Evolutionary conservation across 1,284 basidiomycete species (phyloP).

Genomic region (Cryptococcus jaspeensis): DNA sequence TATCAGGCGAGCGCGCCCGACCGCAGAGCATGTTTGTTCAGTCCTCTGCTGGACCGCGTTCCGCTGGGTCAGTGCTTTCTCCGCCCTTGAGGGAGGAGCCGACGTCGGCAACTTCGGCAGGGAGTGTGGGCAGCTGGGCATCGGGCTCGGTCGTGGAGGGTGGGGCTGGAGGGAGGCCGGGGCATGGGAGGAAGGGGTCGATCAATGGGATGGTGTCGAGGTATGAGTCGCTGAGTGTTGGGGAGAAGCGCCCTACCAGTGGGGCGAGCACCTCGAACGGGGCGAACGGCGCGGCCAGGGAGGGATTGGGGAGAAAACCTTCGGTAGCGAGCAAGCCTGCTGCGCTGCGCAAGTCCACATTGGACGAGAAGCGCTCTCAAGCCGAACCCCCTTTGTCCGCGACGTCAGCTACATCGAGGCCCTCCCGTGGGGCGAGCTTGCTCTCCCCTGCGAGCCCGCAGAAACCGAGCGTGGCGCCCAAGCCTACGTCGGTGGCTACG

Average conservation of each 20-base stretch:
- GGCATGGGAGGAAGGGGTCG: constrained; percentile 38
- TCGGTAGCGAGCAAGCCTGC: constrained; percentile 35
- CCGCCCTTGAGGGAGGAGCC: constrained; percentile 4
- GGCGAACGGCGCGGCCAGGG: no score
- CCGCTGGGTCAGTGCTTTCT: background rate
- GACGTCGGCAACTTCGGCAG: background rate
- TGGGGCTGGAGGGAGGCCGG: constrained; percentile 10
- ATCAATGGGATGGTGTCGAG: constrained; percentile 46
- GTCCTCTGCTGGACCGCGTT: constrained; percentile 8
- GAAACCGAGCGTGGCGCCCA: constrained; percentile 16
- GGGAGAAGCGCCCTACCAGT: background rate
- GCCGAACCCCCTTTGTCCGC: background rate
- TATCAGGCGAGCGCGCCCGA: constrained; percentile 14
- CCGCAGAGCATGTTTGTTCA: constrained; percentile 35
- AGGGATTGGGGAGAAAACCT: constrained; percentile 25
- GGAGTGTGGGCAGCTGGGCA: no score
- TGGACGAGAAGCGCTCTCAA: constrained; percentile 1
- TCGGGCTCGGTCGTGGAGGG: no score
- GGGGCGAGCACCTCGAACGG: background rate
- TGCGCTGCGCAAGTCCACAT: constrained; percentile 23
- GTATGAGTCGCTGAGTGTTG: constrained; percentile 26
- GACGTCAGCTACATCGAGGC: background rate
- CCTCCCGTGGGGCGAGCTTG: no score
- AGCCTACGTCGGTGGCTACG: constrained; percentile 2
- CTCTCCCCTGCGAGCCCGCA: background rate